phyloP scores from a whole-genome alignment of 176 grass and related monocot species.

The Lolium multiflorum region DNA sequence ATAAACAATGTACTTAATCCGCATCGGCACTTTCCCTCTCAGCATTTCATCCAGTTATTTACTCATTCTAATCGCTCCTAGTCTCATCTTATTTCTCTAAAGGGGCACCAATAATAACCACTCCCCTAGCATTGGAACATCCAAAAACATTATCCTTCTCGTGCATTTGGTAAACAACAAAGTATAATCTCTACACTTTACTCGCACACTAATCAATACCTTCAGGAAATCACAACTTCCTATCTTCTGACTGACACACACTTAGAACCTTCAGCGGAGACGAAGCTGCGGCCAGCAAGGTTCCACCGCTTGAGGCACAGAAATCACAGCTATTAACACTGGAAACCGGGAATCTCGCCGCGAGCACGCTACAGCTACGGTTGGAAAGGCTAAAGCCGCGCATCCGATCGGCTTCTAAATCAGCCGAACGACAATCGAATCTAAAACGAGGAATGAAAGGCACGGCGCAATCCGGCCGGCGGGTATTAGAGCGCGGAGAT shows the following conservation, averaged over 20 bases:
- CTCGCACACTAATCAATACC: neutral
- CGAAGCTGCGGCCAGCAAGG: slow-evolving; percentile 18
- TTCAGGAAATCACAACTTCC: neutral
- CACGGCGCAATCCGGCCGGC: neutral
- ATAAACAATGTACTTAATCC: slow-evolving; percentile 15
- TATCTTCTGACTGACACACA: neutral
- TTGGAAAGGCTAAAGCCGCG: neutral
- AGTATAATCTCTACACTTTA: neutral
- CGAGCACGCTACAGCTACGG: neutral
- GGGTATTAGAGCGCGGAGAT: neutral
- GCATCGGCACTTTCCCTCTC: neutral
- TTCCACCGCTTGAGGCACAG: neutral
- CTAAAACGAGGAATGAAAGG: neutral
- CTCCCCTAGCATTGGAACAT: neutral
- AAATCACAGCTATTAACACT: slow-evolving; percentile 13
- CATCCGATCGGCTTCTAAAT: slow-evolving; percentile 37
- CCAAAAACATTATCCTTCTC: neutral
- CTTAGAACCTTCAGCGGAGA: neutral
- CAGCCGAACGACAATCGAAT: slow-evolving; percentile 19
- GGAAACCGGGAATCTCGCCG: neutral
- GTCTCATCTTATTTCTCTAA: neutral
- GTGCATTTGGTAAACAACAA: neutral
- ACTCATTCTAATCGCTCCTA: neutral
- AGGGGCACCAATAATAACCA: neutral
- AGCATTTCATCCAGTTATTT: neutral